Evolutionary conservation across 2,329 filamentous ascomycete species (phyloP), one percentile per base, ranked within the genome.

Genomic region (Calonectria fujianensis): DNA sequence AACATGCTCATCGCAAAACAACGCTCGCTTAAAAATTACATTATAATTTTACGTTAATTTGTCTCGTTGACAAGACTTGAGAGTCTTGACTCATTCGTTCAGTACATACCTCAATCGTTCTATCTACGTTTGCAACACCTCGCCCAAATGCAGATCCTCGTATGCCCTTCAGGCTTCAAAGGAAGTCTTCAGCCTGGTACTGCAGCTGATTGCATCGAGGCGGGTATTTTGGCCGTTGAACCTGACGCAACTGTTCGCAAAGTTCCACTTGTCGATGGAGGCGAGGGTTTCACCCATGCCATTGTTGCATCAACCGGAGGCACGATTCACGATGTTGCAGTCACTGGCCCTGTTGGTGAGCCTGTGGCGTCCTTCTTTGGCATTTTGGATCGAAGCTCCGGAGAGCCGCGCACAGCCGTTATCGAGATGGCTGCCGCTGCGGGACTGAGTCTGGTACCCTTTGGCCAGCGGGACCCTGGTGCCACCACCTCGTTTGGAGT

Each of bases 91-190:
- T 24, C 45, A 24, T 48, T 48, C 45, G 45, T 24, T 48, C 10
- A 24, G 24, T 24, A 24, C 11, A 9, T 18, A 29, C 57, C 6
- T 20, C 57, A 11, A 63, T 41, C 37, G 35, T 63, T 41, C 29
- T 18, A 41, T 27, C 37, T 11, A n/a, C n/a, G 14, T 41, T 63
- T 31, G 5, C 24, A 41, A 24, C 35, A 24, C 7, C 24, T 29
- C 6, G 18, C 5, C 24, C 16, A 41, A 41, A 82, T 84, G 77
- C 78, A 78, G 24, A 75, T 90, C 31, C 85, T 90, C 64, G 85
- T 90, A 48, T 88, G 87, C 20, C 89, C 89, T 0, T 90, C 88
- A 0, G 89, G 89, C 2, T 90, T 90, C 84, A 90, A 90, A 73
- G 89, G 89, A 32, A 89, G 88, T 64, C 85, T 90, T 4, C 84